These are phyloP conservation scores for Cyclostephanos tholiformis DNA, from an alignment of 108 stramenopile genomes.

Conservation along the genomic window DNA sequence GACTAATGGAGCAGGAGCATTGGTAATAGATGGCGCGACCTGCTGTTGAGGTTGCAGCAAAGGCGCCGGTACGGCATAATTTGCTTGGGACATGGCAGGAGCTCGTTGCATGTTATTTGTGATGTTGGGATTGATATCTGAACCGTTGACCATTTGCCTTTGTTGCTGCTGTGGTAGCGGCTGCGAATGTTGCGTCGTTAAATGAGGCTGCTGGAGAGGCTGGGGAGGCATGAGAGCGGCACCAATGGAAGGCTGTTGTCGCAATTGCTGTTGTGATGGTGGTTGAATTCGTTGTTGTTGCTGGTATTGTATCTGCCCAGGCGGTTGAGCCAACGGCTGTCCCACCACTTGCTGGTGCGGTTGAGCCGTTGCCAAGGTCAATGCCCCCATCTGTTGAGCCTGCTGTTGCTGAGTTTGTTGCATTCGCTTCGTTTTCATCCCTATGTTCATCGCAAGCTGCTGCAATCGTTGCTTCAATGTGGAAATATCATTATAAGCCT, in stretches of 20 bases:
- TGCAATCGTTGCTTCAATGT: conserved; percentile 95
- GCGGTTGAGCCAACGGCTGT: conserved; percentile 18
- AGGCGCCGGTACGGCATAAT: conserved; percentile 45
- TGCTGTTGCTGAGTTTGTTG: conserved; percentile 61
- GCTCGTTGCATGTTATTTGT: conserved; percentile 34
- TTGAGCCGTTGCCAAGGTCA: conserved; percentile 1
- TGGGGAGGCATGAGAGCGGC: conserved; percentile 35
- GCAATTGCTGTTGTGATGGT: conserved; percentile 51
- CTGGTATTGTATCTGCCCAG: conserved; percentile 29
- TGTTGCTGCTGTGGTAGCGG: conserved; percentile 49
- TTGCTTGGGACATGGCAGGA: conserved; percentile 44
- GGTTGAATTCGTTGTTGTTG: conserved; percentile 47
- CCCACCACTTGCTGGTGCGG: conserved; percentile 25
- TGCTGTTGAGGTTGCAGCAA: conserved; percentile 18
- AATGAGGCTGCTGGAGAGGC: conserved; percentile 45
- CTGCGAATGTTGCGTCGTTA: conserved; percentile 56
- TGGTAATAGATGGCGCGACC: conserved; percentile 4
- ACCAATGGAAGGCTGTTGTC: conserved; percentile 25
- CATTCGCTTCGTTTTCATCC: conserved; percentile 82
- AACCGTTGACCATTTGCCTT: conserved; percentile 77
- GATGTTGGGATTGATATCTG: conserved; percentile 84
- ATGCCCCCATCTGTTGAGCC: neutral
- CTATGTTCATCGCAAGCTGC: conserved; percentile 90
- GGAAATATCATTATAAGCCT: conserved; percentile 87
- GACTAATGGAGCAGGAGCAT: conserved; percentile 13